Evolutionary conservation across 192 early-diverging fungal species (phyloP).

Genomic region (Paraglomus brasilianum): DNA sequence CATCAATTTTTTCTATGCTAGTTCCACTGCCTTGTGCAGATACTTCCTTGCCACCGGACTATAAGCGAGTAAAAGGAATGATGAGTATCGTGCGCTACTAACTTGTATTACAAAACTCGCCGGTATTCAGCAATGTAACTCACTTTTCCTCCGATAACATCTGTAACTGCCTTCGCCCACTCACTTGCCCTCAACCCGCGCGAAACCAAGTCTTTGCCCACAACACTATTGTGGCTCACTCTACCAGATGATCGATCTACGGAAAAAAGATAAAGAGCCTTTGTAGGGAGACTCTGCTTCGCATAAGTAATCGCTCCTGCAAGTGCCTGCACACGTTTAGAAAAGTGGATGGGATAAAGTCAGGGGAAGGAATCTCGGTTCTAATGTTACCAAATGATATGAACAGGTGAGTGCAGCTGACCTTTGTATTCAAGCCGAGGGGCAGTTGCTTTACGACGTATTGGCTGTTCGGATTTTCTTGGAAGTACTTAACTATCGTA

Average conservation of each 20-base stretch:
- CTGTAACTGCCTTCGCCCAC: constrained; percentile 85
- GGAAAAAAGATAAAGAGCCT: constrained; percentile 85
- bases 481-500: constrained; percentile 70
- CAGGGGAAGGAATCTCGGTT: no score
- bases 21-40: constrained; percentile 88
- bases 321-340: constrained; percentile 59
- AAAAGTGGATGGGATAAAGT: no score
- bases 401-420: neutral
- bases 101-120: no score
- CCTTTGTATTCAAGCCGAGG: constrained; percentile 77
- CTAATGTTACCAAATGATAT: neutral
- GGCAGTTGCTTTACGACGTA: constrained; percentile 62
- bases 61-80: neutral
- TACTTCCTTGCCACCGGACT: constrained; percentile 87
- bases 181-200: constrained; percentile 87
- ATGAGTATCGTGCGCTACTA: no score
- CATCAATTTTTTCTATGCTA: constrained; percentile 60
- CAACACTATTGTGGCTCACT: constrained; percentile 81
- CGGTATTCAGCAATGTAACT: no score
- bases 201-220: constrained; percentile 70
- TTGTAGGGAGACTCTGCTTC: constrained; percentile 73
- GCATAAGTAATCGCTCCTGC: constrained; percentile 72
- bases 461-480: constrained; percentile 55
- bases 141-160: constrained; percentile 84
- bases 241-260: constrained; percentile 65